Conservation (phyloP, 139 green algal species). For the Closterium sp. region DNA sequence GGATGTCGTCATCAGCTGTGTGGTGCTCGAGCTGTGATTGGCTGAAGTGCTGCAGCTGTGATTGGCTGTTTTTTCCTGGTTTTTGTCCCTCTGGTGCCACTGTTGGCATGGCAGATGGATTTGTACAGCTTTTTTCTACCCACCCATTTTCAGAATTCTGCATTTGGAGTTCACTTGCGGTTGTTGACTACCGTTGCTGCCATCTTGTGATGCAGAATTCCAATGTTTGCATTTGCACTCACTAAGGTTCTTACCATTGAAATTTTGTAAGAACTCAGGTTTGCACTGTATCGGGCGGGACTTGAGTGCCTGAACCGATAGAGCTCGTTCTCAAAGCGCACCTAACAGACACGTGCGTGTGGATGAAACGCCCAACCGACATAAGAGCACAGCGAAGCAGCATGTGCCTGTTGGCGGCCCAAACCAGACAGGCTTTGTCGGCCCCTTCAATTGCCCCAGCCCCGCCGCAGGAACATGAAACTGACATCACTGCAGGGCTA, state of each 20-base stretch:
- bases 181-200: too few species aligned
- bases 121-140: neutral
- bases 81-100: neutral
- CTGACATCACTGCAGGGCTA: too few species aligned
- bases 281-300: too few species aligned
- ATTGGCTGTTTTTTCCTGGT: neutral
- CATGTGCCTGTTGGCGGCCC: neutral
- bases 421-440: neutral
- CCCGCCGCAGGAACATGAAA: too few species aligned
- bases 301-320: too few species aligned
- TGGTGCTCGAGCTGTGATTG: constrained; percentile 12
- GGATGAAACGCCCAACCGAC: neutral
- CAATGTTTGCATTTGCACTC: too few species aligned
- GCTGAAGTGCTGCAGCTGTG: neutral
- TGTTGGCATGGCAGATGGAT: too few species aligned
- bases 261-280: too few species aligned
- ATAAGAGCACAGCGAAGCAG: neutral
- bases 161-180: too few species aligned
- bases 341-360: neutral
- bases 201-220: too few species aligned
- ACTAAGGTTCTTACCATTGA: too few species aligned
- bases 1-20: constrained; percentile 8
- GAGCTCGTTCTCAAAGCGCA: too few species aligned
- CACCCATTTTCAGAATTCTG: neutral
- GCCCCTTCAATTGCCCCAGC: neutral